A percentile compares a stretch with the other conserved stretches of the same genome.
phyloP scores from a whole-genome alignment of 164 flowering plant species.

The Stephania cephalantha region DNA sequence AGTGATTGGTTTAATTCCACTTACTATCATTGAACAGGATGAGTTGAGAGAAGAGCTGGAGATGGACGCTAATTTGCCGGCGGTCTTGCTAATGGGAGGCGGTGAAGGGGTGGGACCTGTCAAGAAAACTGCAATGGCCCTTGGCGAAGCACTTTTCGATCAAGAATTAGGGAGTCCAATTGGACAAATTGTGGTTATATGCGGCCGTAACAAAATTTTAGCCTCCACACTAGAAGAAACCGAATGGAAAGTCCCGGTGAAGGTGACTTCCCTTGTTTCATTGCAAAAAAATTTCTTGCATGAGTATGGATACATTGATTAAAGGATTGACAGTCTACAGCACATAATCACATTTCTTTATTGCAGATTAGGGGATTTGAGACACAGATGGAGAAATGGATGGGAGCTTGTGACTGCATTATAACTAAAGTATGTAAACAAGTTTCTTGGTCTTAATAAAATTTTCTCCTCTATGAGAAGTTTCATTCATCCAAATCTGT shows the following conservation, averaged over 20 bases:
- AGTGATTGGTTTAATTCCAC: background rate
- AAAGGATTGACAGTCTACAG: background rate
- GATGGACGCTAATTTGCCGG: constrained; percentile 77
- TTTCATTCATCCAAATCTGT: background rate
- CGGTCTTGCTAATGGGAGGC: constrained; percentile 95
- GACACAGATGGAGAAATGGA: constrained; percentile 96
- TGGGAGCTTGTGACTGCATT: constrained; percentile 98
- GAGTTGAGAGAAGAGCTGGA: constrained; percentile 68
- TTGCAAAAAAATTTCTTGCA: background rate
- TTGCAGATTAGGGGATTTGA: constrained; percentile 78
- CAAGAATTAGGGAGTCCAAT: constrained; percentile 52
- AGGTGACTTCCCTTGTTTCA: constrained; percentile 40
- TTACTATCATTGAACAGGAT: constrained; percentile 31
- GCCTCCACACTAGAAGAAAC: constrained; percentile 50
- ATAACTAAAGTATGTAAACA: constrained; percentile 70
- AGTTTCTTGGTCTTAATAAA: constrained; percentile 4
- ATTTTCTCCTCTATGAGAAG: background rate
- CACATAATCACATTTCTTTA: constrained; percentile 1
- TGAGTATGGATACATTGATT: background rate
- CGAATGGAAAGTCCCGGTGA: constrained; percentile 82
- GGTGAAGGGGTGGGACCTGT: constrained; percentile 99
- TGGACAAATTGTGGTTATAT: constrained; percentile 73
- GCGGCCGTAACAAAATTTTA: constrained; percentile 74
- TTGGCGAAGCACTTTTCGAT: constrained; percentile 64
- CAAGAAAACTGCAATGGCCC: constrained; percentile 79